Conservation (phyloP, 495 filamentous ascomycete species). For the Xylaria nigripes region DNA sequence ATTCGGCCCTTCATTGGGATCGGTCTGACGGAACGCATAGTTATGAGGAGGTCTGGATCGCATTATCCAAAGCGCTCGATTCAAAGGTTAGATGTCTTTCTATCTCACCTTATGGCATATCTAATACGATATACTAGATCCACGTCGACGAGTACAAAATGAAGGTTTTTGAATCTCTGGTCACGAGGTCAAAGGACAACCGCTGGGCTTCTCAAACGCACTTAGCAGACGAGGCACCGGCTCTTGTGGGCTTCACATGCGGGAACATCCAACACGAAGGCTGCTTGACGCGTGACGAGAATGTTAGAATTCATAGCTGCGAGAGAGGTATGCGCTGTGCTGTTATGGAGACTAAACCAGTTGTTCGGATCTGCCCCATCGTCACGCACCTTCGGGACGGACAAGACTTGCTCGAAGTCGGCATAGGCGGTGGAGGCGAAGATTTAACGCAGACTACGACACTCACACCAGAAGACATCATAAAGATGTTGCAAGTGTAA, state of each 20-base stretch:
- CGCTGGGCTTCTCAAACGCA: slow-evolving; percentile 30
- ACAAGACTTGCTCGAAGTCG: slow-evolving; percentile 59
- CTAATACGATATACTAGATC: slow-evolving; percentile 39
- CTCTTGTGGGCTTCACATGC: slow-evolving; percentile 65
- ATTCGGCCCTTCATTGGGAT: not conserved
- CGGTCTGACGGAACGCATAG: slow-evolving; percentile 14
- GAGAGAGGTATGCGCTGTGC: slow-evolving; percentile 63
- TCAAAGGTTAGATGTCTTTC: slow-evolving; percentile 46
- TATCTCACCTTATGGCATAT: not conserved
- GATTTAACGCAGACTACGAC: slow-evolving; percentile 61
- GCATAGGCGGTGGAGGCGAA: slow-evolving; percentile 70
- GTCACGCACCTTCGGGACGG: slow-evolving; percentile 50
- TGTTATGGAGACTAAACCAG: slow-evolving; percentile 42
- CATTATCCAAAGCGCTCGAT: slow-evolving; percentile 60
- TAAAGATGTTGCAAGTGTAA: slow-evolving; percentile 41
- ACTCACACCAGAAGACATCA: slow-evolving; percentile 36
- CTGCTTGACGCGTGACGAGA: slow-evolving; percentile 57
- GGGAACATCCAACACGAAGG: slow-evolving; percentile 64
- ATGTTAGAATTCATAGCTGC: slow-evolving; percentile 78
- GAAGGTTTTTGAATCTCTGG: slow-evolving; percentile 61
- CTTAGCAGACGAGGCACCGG: slow-evolving; percentile 50
- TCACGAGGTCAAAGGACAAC: slow-evolving; percentile 23
- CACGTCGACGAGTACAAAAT: slow-evolving; percentile 80
- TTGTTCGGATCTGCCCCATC: slow-evolving; percentile 74
- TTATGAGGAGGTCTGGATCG: slow-evolving; percentile 86